phyloP scores from a whole-genome alignment of 116 monocot species.

The Dioscorea cayenensis region DNA sequence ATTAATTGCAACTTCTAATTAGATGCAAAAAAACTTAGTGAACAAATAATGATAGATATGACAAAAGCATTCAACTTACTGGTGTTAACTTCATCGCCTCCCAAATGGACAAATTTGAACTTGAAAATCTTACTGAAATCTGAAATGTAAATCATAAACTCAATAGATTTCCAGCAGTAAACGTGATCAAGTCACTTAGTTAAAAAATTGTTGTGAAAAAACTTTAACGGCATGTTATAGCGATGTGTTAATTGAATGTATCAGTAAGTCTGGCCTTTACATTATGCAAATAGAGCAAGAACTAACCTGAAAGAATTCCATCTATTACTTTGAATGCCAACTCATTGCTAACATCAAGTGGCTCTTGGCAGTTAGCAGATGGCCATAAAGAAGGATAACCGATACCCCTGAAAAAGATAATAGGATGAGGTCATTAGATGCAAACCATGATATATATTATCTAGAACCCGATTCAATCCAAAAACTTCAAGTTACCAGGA shows the following conservation, averaged over 20 bases:
- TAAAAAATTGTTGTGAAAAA: no score
- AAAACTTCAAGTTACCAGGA: no score
- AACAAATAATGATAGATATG: neutral
- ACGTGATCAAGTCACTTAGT: neutral
- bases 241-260: no score
- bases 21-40: slow-evolving; percentile 2
- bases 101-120: slow-evolving; percentile 92
- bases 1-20: neutral
- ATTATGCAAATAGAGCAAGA: neutral
- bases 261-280: neutral
- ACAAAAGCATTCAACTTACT: slow-evolving; percentile 37
- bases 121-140: slow-evolving; percentile 96
- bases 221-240: no score
- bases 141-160: slow-evolving; percentile 25
- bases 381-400: slow-evolving; percentile 94
- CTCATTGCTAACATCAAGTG: slow-evolving; percentile 92
- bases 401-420: slow-evolving; percentile 52
- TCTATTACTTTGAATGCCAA: slow-evolving; percentile 85
- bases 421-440: neutral
- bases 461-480: no score
- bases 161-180: neutral
- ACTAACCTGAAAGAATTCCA: slow-evolving; percentile 95
- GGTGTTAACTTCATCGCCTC: slow-evolving; percentile 92
- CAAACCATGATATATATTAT: no score
- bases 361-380: slow-evolving; percentile 55